phyloP scores from a whole-genome alignment of 768 basidiomycete species.

The Tremella fuciformis region DNA sequence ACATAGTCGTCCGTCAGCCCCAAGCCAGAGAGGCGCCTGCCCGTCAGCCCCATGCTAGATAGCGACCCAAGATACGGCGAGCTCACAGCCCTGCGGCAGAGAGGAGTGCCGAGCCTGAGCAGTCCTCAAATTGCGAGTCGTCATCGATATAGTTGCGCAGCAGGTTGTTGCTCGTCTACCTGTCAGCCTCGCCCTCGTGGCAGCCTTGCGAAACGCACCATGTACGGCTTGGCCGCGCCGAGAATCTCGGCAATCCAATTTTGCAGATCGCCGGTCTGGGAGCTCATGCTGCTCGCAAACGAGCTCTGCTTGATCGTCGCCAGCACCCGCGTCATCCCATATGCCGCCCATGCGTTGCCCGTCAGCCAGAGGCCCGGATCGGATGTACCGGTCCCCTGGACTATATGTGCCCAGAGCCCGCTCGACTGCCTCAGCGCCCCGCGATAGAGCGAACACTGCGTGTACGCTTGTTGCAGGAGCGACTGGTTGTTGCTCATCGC shows the following conservation, averaged over 20 bases:
- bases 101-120: slow-evolving; percentile 50
- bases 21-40: slow-evolving; percentile 50
- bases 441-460: slow-evolving; percentile 55
- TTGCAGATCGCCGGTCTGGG: slow-evolving; percentile 47
- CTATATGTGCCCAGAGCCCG: slow-evolving; percentile 55
- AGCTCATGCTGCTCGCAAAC: slow-evolving; percentile 43
- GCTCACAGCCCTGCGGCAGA: slow-evolving; percentile 43
- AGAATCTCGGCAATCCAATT: slow-evolving; percentile 53
- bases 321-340: slow-evolving; percentile 54
- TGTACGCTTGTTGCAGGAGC: slow-evolving; percentile 54
- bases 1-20: slow-evolving; percentile 50
- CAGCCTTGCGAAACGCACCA: slow-evolving; percentile 34
- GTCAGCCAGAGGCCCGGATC: slow-evolving; percentile 54
- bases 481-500: slow-evolving; percentile 51
- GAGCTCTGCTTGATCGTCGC: slow-evolving; percentile 52
- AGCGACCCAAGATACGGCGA: slow-evolving; percentile 16
- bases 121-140: slow-evolving; percentile 51
- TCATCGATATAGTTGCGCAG: slow-evolving; percentile 54
- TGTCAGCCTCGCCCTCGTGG: background rate
- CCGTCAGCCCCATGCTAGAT: slow-evolving; percentile 1
- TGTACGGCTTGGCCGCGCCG: slow-evolving; percentile 38
- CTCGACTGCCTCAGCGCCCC: slow-evolving; percentile 46
- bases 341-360: slow-evolving; percentile 56
- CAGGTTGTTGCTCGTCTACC: slow-evolving; percentile 49
- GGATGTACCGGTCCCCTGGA: slow-evolving; percentile 32